These are phyloP conservation scores for Rhododendron griersonianum DNA, from an alignment of 148 eudicot species.

Conservation along the genomic window DNA sequence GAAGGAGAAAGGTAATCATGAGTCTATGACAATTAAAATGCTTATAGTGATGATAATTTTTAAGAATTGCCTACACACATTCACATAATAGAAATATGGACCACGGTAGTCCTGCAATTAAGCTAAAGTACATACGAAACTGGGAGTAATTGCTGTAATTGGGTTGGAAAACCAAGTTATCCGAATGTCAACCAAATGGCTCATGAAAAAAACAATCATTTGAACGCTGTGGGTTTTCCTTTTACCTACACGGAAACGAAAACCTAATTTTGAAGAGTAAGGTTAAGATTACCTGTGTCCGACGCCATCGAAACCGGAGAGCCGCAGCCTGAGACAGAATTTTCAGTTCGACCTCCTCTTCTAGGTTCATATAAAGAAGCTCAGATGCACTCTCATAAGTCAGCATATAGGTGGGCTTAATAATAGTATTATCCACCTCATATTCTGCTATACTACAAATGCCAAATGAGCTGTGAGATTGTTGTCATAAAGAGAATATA, in stretches of 20 bases:
- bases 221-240: not conserved
- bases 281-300: conserved; percentile 50
- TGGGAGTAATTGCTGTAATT: not conserved
- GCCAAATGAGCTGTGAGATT: conserved; percentile 11
- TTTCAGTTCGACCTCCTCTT: conserved; percentile 82
- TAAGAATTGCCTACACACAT: not conserved
- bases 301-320: conserved; percentile 84
- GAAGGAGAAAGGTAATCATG: not conserved
- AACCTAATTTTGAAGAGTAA: not conserved
- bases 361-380: conserved; percentile 80
- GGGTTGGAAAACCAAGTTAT: not conserved
- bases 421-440: conserved; percentile 64
- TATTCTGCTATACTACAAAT: conserved; percentile 85
- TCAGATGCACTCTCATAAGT: conserved; percentile 97
- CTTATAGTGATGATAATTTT: not conserved
- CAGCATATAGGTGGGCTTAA: conserved; percentile 92
- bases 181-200: not conserved
- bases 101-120: not conserved
- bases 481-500: conserved; percentile 4
- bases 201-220: not conserved
- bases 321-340: conserved; percentile 84
- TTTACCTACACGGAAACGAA: not conserved
- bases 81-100: not conserved
- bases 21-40: not conserved
- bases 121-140: not conserved